Evolutionary conservation across 2,329 filamentous ascomycete genomes (phyloP).

Genomic region (Helotiales sp.): DNA sequence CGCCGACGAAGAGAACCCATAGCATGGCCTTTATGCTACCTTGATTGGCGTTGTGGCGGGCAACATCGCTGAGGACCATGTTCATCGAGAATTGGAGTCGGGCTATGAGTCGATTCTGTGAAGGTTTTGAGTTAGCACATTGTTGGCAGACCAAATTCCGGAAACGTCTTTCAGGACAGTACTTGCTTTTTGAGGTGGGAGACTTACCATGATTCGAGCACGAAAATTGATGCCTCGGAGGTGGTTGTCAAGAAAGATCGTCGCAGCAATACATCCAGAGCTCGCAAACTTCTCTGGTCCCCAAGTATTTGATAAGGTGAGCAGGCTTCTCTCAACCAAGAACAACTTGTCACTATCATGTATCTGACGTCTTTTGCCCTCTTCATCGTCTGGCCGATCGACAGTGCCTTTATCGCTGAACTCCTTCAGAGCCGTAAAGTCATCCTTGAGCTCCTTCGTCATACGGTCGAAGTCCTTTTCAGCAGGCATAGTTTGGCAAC

Average conservation of each 20-base stretch:
- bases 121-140: not conserved
- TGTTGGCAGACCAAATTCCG: too few relatives aligned
- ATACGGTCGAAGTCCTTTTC: not conserved
- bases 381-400: not conserved
- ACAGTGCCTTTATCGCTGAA: not conserved
- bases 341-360: slow-evolving; percentile 16
- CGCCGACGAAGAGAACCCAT: slow-evolving; percentile 18
- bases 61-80: slow-evolving; percentile 7
- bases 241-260: slow-evolving; percentile 17
- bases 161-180: too few relatives aligned
- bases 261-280: slow-evolving; percentile 12
- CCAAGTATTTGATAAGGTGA: slow-evolving; percentile 9
- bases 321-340: slow-evolving; percentile 12
- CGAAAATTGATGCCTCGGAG: slow-evolving; percentile 16
- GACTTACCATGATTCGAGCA: slow-evolving; percentile 10
- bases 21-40: slow-evolving; percentile 11
- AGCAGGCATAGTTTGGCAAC: too few relatives aligned
- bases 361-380: slow-evolving; percentile 2
- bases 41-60: slow-evolving; percentile 1
- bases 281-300: slow-evolving; percentile 14
- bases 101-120: slow-evolving; percentile 2
- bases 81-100: slow-evolving; percentile 15
- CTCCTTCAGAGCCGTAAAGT: slow-evolving; percentile 11
- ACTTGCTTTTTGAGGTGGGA: too few relatives aligned
- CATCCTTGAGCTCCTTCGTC: slow-evolving; percentile 4